Evolutionary conservation across 495 filamentous ascomycete species (phyloP), one percentile per base, ranked within the genome.

Genomic region (Lasiosphaeris hirsuta): DNA sequence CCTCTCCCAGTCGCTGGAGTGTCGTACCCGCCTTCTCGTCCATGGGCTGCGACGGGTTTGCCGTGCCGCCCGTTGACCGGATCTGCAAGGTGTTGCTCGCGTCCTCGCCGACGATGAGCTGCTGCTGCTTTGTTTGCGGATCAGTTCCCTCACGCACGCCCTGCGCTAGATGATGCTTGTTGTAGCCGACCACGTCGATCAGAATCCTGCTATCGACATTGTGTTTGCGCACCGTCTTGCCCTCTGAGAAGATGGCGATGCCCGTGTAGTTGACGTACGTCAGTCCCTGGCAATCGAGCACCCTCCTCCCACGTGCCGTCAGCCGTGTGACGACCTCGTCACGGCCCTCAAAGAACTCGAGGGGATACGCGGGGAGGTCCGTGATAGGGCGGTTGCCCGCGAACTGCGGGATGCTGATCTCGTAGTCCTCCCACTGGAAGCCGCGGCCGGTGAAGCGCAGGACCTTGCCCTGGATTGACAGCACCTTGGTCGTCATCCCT

Each of bases 141-240:
- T 58, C 54, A n/a, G 30, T 61, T 11, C 58, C 60, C 55, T 65
- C 67, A 15, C 58, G 54, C n/a, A 57, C 57, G n/a, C 67, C 61
- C 38, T 65, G 54, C 10, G 67, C 61, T 18, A 69, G 66, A 37
- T 72, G 63, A 46, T 72, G 65, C 58, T 71, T 72, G 41, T 69
- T 63, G 54, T 69, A 76, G 7, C 72, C 72, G 19, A 68, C 51
- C n/a, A 66, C 63, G 53, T 76, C 73, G 36, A 74, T 60, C 8
- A 76, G 59, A 30, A 74, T 64, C 9, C 73, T 55, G 10, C 73
- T 64, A 5, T 65, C 60, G 7, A 75, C 69, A 41, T 73, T 69
- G 37, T 69, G 61, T 14, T 59, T 67, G 50, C 55, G 37, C 2
- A 50, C 2, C 4, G 38, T 41, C 36, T 58, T 62, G 13, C 34